Percentiles rank a stretch among this genome's conserved stretches.
phyloP scores from a whole-genome alignment of 1,284 basidiomycete species.

The Sutorius eximius region DNA sequence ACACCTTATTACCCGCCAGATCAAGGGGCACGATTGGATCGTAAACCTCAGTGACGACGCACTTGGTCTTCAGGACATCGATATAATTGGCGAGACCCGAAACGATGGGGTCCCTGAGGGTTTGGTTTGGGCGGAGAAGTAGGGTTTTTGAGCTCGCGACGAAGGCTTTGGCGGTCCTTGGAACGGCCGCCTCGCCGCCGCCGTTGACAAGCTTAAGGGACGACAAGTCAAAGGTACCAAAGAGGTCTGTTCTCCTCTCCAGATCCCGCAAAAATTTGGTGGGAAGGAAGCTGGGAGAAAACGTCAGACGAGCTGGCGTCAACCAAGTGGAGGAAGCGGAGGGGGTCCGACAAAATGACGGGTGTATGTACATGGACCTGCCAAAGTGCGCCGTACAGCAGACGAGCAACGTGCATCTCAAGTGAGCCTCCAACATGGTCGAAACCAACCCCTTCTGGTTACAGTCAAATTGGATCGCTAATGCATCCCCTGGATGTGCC shows the following conservation, averaged over 20 bases:
- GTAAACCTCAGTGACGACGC: conserved; percentile 20
- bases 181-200: conserved; percentile 42
- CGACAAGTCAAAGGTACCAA: conserved; percentile 33
- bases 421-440: conserved; percentile 40
- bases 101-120: conserved; percentile 38
- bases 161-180: conserved; percentile 38
- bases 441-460: conserved; percentile 35
- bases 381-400: conserved; percentile 26
- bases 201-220: conserved; percentile 30
- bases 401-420: conserved; percentile 33
- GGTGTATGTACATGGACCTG: conserved; percentile 32
- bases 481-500: too few relatives aligned
- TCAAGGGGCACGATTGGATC: conserved; percentile 38
- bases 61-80: conserved; percentile 16
- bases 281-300: conserved; percentile 45
- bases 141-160: conserved; percentile 31
- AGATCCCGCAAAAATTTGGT: conserved; percentile 38
- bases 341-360: conserved; percentile 25
- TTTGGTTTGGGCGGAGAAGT: conserved; percentile 36
- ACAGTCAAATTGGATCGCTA: neutral
- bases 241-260: conserved; percentile 19
- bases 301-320: conserved; percentile 28
- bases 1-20: conserved; percentile 38
- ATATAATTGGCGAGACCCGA: conserved; percentile 31
- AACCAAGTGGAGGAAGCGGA: conserved; percentile 27